phyloP scores from a whole-genome alignment of 495 filamentous ascomycete species.

The Pseudoneurospora amorphoporcata region DNA sequence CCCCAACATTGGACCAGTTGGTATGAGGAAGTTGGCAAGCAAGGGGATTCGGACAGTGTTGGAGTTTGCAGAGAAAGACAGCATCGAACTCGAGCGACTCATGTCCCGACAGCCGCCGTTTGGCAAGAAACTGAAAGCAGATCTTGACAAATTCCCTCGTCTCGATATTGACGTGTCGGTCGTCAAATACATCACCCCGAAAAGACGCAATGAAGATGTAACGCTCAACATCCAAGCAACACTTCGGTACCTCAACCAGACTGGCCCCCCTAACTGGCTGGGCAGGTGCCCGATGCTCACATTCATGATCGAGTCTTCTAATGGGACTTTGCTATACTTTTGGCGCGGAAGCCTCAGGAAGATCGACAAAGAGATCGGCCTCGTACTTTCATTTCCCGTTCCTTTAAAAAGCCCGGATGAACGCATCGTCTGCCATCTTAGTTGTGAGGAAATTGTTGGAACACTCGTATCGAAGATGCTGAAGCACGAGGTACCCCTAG shows the following conservation, averaged over 20 bases:
- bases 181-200: slow-evolving; percentile 16
- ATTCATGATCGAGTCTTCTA: slow-evolving; percentile 65
- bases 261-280: slow-evolving; percentile 49
- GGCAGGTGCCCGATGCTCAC: slow-evolving; percentile 54
- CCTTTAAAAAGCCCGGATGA: slow-evolving; percentile 47
- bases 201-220: slow-evolving; percentile 25
- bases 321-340: slow-evolving; percentile 68
- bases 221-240: slow-evolving; percentile 55
- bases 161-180: slow-evolving; percentile 43
- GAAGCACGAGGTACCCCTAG: slow-evolving; percentile 48
- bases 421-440: slow-evolving; percentile 58
- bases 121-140: slow-evolving; percentile 56
- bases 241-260: slow-evolving; percentile 64
- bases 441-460: slow-evolving; percentile 87
- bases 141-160: slow-evolving; percentile 63
- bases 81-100: slow-evolving; percentile 63
- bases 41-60: slow-evolving; percentile 63
- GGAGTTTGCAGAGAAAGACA: slow-evolving; percentile 54
- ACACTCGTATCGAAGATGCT: slow-evolving; percentile 55
- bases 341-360: slow-evolving; percentile 62
- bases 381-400: slow-evolving; percentile 52
- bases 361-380: slow-evolving; percentile 42
- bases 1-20: slow-evolving; percentile 66
- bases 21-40: slow-evolving; percentile 64
- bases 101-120: slow-evolving; percentile 76